phyloP scores from a whole-genome alignment of 176 grass and related monocot species.

The Oropetium thomaeum region DNA sequence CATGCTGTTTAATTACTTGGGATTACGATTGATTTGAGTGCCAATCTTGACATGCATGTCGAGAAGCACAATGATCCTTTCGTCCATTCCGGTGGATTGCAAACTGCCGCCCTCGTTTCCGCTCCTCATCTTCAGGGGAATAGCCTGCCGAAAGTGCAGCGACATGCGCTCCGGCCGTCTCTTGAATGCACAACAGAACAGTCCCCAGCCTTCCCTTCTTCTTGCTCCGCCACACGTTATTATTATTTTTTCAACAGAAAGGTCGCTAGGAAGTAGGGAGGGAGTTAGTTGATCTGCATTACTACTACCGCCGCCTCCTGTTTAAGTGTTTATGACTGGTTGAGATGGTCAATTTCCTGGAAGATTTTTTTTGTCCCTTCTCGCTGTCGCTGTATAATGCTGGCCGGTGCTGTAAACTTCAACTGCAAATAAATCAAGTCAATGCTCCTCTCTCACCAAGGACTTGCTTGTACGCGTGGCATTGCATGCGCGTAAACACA shows the following conservation, averaged over 20 bases:
- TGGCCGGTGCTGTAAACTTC: not conserved
- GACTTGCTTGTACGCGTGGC: conserved; percentile 29
- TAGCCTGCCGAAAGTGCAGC: not conserved
- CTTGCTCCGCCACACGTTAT: not conserved
- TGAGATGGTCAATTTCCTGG: not conserved
- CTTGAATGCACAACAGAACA: not conserved
- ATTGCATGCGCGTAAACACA: conserved; percentile 42
- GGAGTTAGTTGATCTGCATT: conserved; percentile 36
- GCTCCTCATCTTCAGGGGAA: not conserved
- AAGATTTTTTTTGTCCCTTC: not conserved
- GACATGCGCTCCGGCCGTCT: not conserved
- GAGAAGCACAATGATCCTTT: not conserved
- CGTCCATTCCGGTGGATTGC: not conserved
- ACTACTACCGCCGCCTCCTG: not conserved
- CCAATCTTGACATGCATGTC: conserved; percentile 19
- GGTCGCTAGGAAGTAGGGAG: conserved; percentile 40
- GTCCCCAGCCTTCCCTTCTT: not conserved
- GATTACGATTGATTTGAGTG: not conserved
- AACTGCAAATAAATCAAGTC: not conserved
- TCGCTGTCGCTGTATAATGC: too few species aligned
- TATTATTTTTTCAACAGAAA: not conserved
- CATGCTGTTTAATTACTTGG: not conserved
- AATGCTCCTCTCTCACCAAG: not conserved
- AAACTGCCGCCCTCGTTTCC: not conserved
- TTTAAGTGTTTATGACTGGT: not conserved